phyloP scores from a whole-genome alignment of 345 rosid species.

The Euphorbia lathyris region DNA sequence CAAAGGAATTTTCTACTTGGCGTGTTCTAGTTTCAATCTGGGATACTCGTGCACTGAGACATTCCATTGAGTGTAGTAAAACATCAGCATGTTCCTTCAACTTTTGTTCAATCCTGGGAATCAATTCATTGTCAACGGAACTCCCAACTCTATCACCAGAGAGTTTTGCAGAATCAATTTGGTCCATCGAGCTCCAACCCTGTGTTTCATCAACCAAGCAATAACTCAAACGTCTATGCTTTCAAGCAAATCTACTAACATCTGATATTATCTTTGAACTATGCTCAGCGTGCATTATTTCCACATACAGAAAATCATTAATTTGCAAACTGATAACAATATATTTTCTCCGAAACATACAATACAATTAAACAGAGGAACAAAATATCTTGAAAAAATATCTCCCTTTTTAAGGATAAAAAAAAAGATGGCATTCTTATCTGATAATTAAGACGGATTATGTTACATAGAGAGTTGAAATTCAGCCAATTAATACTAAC shows the following conservation, averaged over 20 bases:
- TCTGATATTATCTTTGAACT: no score
- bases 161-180: constrained; percentile 16
- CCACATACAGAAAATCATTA: background rate
- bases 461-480: background rate
- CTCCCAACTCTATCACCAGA: constrained; percentile 18
- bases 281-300: background rate
- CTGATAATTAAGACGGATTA: background rate
- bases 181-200: constrained; percentile 26
- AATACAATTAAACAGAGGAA: background rate
- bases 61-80: constrained; percentile 40
- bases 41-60: constrained; percentile 41
- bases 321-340: background rate
- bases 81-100: constrained; percentile 43
- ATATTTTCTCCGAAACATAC: background rate
- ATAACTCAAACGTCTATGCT: background rate
- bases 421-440: background rate
- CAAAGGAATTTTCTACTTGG: constrained; percentile 38
- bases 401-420: background rate
- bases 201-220: constrained; percentile 11
- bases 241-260: background rate
- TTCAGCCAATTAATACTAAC: background rate
- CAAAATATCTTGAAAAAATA: background rate
- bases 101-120: constrained; percentile 38
- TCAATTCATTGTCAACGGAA: constrained; percentile 26
- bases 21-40: constrained; percentile 47